Base-by-base conservation (phyloP, 495 filamentous ascomycete species). In the Tetracladium setigerum region DNA sequence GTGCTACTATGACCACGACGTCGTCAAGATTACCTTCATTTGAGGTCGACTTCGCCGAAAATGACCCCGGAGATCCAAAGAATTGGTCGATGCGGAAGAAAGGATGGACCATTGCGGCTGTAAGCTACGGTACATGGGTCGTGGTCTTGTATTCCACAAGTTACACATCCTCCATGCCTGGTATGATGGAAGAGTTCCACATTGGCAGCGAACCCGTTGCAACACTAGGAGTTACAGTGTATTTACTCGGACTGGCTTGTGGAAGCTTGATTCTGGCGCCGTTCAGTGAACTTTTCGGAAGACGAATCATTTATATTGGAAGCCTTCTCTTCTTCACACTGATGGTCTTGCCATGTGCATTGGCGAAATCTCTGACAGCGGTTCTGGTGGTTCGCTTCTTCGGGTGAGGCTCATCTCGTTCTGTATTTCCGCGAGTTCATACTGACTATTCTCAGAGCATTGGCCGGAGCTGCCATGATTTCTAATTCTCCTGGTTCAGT, bases 111-210 rank as follows among this genome's bases (percentile, higher is more conserved):
- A 69, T 91, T 15, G 60, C 69, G 15, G 65, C 75, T 44, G 78
- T 94, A 30, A 84, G 83, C 17, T 89, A 77, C 65, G 75, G 83
- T 33, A 87, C 84, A 5, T 79, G 84, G 60, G 71, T 81, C 11
- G 78, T 90, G 55, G 84, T 95, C 18, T 66, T 95, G n/a, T 92
- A 91, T 62, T 86, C 81, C 12, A 95, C 89, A 2, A 84, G 80
- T 47, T 95, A 90, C 63, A 86, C 86, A 13, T 77, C 82, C 0
- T 81, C 78, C 27, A 74, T 79, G 17, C 68, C 78, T 0, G 78
- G 82, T 1, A 73, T 95, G 60, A 78, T 80, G 64, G 60, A 71
- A 14, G 77, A 86, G 43, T 94, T 87, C 58, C 58, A 69, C 40
- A 68, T 81, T 27, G 52, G 56, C 4, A 74, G 66, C 11, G 64